Conservation (phyloP, 1,284 basidiomycete genomes). For the Trametes hirsuta region DNA sequence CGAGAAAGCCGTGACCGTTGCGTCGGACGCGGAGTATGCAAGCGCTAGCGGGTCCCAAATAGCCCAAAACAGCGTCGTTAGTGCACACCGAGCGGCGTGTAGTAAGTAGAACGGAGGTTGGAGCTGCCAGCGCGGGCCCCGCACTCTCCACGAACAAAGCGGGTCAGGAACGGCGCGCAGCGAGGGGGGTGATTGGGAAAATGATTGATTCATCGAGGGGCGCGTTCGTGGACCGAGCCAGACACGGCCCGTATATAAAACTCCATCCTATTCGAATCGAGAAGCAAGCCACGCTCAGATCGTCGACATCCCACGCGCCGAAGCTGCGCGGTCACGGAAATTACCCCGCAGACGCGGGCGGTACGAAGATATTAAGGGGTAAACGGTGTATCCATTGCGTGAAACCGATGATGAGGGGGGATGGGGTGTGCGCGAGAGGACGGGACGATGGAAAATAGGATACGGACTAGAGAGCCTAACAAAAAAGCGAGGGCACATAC, state of each 20-base stretch:
- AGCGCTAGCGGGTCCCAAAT: constrained; percentile 18
- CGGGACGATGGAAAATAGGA: background rate
- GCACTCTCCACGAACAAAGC: constrained; percentile 10
- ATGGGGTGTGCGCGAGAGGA: background rate
- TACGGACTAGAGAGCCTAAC: constrained; percentile 2
- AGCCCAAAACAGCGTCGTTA: constrained; percentile 13
- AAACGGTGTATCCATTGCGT: constrained; percentile 11
- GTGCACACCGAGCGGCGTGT: background rate
- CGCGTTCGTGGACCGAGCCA: constrained; percentile 3
- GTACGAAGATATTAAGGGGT: constrained; percentile 8
- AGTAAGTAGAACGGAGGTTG: background rate
- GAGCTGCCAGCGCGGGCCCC: constrained; percentile 2
- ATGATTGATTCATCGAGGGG: constrained; percentile 14
- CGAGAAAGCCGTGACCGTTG: constrained; percentile 19
- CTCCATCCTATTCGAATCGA: background rate
- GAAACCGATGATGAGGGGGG: background rate
- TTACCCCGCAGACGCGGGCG: constrained; percentile 7
- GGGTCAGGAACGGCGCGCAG: constrained; percentile 9
- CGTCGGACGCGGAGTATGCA: constrained; percentile 2
- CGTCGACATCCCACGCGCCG: constrained; percentile 15
- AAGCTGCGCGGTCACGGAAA: constrained; percentile 17
- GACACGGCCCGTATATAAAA: constrained; percentile 13
- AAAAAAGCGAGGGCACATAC: constrained; percentile 19
- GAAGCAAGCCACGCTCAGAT: constrained; percentile 17
- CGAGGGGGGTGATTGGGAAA: background rate